These are phyloP conservation scores for Yamadazyma buinensis DNA, from an alignment of 1,139 yeast genomes.

Conservation along the genomic window DNA sequence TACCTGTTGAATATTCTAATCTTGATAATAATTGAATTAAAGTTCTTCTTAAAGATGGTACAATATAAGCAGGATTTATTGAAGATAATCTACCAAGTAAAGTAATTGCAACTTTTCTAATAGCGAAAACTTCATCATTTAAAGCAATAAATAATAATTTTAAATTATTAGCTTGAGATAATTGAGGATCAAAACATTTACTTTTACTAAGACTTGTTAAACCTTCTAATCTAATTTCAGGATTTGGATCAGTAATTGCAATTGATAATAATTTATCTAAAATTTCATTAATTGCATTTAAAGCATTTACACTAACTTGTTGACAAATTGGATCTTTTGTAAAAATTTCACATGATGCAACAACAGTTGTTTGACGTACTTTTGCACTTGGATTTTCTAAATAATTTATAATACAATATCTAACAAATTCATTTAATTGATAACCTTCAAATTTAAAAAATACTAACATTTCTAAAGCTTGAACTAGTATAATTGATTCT, in stretches of 20 bases:
- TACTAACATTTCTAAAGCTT: constrained; percentile 70
- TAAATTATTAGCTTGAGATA: constrained; percentile 91
- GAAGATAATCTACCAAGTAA: constrained; percentile 80
- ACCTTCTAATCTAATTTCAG: constrained; percentile 80
- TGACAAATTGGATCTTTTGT: constrained; percentile 78
- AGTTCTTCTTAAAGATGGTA: constrained; percentile 85
- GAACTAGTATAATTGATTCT: constrained; percentile 55
- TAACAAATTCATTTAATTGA: constrained; percentile 81
- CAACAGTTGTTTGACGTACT: constrained; percentile 80
- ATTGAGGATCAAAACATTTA: constrained; percentile 79
- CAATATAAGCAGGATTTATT: constrained; percentile 92
- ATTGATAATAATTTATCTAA: constrained; percentile 74
- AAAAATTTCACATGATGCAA: constrained; percentile 79
- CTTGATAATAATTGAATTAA: constrained; percentile 82
- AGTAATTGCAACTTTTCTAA: constrained; percentile 74
- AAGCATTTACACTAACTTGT: constrained; percentile 80
- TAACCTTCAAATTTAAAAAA: constrained; percentile 72
- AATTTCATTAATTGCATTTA: constrained; percentile 82
- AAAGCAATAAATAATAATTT: constrained; percentile 80
- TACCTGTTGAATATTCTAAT: constrained; percentile 71
- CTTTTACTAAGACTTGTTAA: constrained; percentile 60
- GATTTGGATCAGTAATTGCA: constrained; percentile 86
- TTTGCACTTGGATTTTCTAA: constrained; percentile 75
- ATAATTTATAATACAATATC: constrained; percentile 76
- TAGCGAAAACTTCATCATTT: constrained; percentile 85